These are phyloP conservation scores for Saccharomycopsis javanensis DNA, from an alignment of 805 yeast species.

Conservation along the genomic window DNA sequence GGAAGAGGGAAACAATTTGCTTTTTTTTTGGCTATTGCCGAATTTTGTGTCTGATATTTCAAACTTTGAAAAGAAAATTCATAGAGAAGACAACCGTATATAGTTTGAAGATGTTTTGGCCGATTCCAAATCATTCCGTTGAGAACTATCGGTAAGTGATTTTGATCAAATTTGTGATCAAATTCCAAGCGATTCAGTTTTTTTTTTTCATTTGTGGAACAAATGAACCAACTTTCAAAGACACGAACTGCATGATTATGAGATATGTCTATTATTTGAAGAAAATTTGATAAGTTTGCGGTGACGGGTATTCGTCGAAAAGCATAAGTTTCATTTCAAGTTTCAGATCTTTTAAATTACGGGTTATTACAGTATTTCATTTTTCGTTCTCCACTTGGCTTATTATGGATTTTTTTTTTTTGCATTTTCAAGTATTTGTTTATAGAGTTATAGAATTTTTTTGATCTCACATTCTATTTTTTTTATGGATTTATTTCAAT, in stretches of 20 bases:
- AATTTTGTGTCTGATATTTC: not conserved
- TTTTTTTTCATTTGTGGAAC: too few species aligned
- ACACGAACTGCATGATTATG: too few species aligned
- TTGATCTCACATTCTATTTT: not conserved
- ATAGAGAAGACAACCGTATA: not conserved
- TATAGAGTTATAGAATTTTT: not conserved
- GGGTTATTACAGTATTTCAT: not conserved
- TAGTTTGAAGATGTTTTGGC: not conserved
- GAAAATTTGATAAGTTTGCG: not conserved
- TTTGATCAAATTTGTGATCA: not conserved
- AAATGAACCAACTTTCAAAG: too few species aligned
- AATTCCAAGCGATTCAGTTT: too few species aligned
- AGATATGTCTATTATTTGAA: not conserved
- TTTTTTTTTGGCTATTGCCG: not conserved
- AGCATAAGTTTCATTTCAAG: not conserved
- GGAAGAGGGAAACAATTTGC: not conserved
- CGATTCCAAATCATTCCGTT: not conserved
- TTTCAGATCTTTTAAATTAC: not conserved
- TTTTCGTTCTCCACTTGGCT: not conserved
- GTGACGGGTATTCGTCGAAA: not conserved
- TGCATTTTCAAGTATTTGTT: not conserved
- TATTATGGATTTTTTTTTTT: not conserved
- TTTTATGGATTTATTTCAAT: not conserved
- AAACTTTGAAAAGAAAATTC: not conserved
- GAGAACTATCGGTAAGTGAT: not conserved